Conservation (phyloP, 352 stramenopile genomes). For the Phytophthora palmivora region DNA sequence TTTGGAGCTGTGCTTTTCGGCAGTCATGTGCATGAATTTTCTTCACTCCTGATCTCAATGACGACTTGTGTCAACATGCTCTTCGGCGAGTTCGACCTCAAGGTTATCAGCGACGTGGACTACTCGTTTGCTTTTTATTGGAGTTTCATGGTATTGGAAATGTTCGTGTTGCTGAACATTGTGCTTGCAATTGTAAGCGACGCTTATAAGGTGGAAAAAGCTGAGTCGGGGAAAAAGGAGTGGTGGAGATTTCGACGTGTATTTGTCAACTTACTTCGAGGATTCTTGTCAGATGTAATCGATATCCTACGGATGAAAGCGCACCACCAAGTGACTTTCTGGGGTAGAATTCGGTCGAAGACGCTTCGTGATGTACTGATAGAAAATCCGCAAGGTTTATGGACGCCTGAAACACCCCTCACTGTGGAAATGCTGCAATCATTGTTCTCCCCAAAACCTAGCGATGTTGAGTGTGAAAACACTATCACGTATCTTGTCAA, state of each 20-base stretch:
- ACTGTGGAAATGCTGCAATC: neutral
- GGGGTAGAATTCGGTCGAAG: neutral
- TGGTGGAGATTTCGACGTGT: conserved; percentile 21
- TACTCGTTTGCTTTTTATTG: conserved; percentile 67
- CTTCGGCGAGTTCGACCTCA: conserved; percentile 64
- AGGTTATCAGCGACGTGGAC: conserved; percentile 28
- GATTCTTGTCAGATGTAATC: neutral
- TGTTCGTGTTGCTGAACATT: conserved; percentile 71
- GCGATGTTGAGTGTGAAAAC: neutral
- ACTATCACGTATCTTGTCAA: conserved; percentile 5
- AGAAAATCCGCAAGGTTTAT: neutral
- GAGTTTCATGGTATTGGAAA: conserved; percentile 63
- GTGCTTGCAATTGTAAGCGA: conserved; percentile 73
- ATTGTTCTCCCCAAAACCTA: neutral
- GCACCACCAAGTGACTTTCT: neutral
- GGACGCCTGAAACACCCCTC: neutral
- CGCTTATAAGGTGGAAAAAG: conserved; percentile 47
- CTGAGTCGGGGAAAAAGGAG: conserved; percentile 33
- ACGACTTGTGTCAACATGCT: conserved; percentile 36
- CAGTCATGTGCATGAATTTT: neutral
- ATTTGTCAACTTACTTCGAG: conserved; percentile 8
- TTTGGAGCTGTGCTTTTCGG: neutral
- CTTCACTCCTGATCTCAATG: neutral
- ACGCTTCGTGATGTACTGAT: neutral
- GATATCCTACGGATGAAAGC: neutral